phyloP scores from a whole-genome alignment of 306 rosid genomes.

The Casuarina glauca region DNA sequence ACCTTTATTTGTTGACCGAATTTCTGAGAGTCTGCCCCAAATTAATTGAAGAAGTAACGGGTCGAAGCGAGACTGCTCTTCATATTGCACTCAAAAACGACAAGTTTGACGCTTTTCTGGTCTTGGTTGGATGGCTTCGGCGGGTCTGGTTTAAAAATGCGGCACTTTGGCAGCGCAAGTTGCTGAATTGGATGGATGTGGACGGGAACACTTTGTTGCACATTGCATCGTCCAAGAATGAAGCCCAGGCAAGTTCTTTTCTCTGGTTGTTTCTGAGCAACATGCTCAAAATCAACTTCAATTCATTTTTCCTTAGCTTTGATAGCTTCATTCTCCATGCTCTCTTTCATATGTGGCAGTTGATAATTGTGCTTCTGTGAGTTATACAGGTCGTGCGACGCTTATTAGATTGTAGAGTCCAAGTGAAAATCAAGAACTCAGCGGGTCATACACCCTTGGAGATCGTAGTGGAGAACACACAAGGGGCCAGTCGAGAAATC shows the following conservation, averaged over 20 bases:
- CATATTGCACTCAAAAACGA: neutral
- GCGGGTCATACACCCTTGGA: neutral
- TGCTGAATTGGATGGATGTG: conserved; percentile 14
- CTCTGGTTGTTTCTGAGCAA: neutral
- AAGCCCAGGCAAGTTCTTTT: conserved; percentile 10
- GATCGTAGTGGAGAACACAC: neutral
- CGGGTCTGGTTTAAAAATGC: neutral
- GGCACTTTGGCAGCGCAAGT: neutral
- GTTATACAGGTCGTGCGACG: neutral
- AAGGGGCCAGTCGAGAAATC: neutral
- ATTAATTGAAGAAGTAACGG: neutral
- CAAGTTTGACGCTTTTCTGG: neutral
- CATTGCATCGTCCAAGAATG: conserved; percentile 22
- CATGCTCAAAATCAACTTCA: too few relatives aligned
- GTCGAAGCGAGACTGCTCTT: neutral
- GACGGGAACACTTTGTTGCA: conserved; percentile 41
- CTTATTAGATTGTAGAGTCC: neutral
- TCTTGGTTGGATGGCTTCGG: neutral
- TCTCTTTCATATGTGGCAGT: too few relatives aligned
- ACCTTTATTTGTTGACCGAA: neutral
- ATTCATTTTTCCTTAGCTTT: too few relatives aligned
- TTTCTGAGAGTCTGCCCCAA: neutral
- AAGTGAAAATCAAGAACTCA: too few relatives aligned
- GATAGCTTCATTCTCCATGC: too few relatives aligned
- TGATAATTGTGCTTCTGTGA: neutral